Percentiles rank a stretch among this genome's conserved stretches.
Evolutionary conservation across 805 yeast species (phyloP).

Genomic region (Kluyveromyces dobzhanskii): DNA sequence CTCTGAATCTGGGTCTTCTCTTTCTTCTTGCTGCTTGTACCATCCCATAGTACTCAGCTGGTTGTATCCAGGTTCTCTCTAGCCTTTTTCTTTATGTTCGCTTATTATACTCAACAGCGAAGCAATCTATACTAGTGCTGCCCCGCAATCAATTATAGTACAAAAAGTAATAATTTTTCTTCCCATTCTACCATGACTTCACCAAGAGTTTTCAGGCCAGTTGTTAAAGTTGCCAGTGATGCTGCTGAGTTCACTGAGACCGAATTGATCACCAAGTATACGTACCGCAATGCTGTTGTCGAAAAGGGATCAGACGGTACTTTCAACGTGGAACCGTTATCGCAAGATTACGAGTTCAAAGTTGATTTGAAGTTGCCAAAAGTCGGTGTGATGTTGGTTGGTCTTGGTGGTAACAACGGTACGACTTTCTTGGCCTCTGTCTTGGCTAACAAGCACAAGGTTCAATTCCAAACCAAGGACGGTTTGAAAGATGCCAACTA

Average conservation of each 20-base stretch:
- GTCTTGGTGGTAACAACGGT: constrained; percentile 96
- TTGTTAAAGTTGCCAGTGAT: constrained; percentile 40
- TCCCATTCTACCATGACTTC: background rate
- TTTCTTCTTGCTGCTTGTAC: no score
- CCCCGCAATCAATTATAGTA: no score
- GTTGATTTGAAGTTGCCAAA: constrained; percentile 75
- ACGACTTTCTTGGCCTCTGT: constrained; percentile 80
- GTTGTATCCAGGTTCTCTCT: no score
- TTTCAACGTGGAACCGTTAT: constrained; percentile 59
- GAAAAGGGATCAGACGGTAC: constrained; percentile 39
- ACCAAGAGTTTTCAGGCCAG: constrained; percentile 1
- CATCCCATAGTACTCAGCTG: no score
- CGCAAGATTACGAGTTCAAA: constrained; percentile 74
- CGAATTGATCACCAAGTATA: constrained; percentile 48
- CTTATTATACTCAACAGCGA: no score
- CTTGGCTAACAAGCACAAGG: constrained; percentile 73
- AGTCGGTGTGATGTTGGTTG: constrained; percentile 84
- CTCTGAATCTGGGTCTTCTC: no score
- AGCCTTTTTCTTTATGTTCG: no score
- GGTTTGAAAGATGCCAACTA: constrained; percentile 75
- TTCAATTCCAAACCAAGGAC: constrained; percentile 73
- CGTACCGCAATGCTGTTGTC: constrained; percentile 66
- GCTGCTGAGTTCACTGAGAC: constrained; percentile 44
- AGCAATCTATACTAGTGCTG: no score
- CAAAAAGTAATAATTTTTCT: background rate